phyloP scores from a whole-genome alignment of 306 rosid genomes.

The Begonia fuchsioides region DNA sequence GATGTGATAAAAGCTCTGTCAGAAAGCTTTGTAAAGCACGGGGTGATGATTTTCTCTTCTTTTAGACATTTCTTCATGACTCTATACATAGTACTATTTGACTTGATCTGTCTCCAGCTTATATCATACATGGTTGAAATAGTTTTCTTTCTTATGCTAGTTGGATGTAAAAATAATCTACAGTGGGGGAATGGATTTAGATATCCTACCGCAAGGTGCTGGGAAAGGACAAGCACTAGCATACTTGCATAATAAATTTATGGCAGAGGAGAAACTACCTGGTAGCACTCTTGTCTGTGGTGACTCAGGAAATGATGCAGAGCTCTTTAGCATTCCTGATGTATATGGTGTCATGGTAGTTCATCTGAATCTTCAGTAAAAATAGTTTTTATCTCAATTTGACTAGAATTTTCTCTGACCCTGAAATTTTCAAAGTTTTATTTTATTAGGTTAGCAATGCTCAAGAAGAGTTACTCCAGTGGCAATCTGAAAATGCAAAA shows the following conservation, averaged over 20 bases:
- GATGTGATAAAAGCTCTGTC: conserved; percentile 31
- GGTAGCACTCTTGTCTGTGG: conserved; percentile 73
- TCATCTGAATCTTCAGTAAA: no score
- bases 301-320: conserved; percentile 81
- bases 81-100: no score
- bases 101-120: neutral
- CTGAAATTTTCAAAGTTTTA: no score
- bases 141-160: conserved; percentile 16
- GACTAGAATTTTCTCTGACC: no score
- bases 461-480: conserved; percentile 54
- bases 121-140: neutral
- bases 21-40: conserved; percentile 32
- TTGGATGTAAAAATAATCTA: conserved; percentile 65
- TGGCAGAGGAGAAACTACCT: conserved; percentile 29
- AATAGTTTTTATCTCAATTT: no score
- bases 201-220: conserved; percentile 57
- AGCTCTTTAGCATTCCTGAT: conserved; percentile 41
- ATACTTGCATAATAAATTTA: conserved; percentile 40
- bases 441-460: conserved; percentile 25
- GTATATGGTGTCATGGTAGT: conserved; percentile 68
- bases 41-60: conserved; percentile 23
- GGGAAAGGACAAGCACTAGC: conserved; percentile 71
- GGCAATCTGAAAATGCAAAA: conserved; percentile 43
- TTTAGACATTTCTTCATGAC: no score
- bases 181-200: conserved; percentile 66